Conservation (phyloP, 768 basidiomycete genomes). For the Amanita phalloides region DNA sequence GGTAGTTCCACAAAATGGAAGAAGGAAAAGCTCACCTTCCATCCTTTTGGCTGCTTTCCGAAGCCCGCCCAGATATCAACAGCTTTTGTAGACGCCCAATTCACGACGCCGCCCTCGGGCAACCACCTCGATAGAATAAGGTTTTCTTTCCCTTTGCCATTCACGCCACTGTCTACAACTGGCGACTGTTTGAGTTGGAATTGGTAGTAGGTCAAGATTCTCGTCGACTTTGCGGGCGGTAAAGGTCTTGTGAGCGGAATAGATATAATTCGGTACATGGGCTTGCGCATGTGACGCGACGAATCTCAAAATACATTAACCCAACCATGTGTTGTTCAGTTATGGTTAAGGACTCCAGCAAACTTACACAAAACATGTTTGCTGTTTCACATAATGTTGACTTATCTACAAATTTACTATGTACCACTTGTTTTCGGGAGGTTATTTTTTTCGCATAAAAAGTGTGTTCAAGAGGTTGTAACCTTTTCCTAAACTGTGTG, state of each 20-base stretch:
- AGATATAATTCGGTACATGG: constrained; percentile 31
- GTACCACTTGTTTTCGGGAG: too few species aligned
- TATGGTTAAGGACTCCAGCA: too few species aligned
- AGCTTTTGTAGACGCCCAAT: constrained; percentile 42
- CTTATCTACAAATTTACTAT: too few species aligned
- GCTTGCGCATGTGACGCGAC: constrained; percentile 1
- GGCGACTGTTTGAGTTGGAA: constrained; percentile 24
- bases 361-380: too few species aligned
- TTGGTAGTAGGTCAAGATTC: constrained; percentile 30
- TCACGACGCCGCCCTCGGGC: constrained; percentile 32
- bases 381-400: too few species aligned
- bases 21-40: constrained; percentile 46
- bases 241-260: constrained; percentile 31
- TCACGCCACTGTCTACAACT: constrained; percentile 2
- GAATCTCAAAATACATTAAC: too few species aligned
- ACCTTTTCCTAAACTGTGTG: too few species aligned
- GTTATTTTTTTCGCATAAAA: too few species aligned
- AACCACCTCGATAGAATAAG: constrained; percentile 17
- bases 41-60: constrained; percentile 57
- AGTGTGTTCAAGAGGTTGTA: too few species aligned
- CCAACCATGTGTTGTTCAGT: too few species aligned
- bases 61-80: constrained; percentile 51
- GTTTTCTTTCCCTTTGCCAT: constrained; percentile 6
- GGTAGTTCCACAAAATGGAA: not conserved
- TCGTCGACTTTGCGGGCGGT: constrained; percentile 11